Base-by-base conservation (phyloP, 805 yeast genomes). In the Ogataea nakhonphanomensis region DNA sequence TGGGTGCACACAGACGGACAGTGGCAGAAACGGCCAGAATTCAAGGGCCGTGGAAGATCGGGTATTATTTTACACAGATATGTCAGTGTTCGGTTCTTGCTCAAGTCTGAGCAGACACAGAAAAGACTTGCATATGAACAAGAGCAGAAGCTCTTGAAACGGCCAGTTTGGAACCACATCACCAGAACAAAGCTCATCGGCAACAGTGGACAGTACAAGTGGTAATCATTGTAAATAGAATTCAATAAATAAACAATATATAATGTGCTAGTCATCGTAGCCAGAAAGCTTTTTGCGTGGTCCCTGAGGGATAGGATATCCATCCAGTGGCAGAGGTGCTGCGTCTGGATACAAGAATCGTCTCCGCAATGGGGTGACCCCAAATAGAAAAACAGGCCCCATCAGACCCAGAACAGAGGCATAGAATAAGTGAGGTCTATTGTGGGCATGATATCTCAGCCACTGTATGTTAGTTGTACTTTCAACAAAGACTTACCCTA, bases 1-100 rank as follows among this genome's bases (percentile, higher is more conserved):
- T 91, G 97, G 97, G 80, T 80, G 21, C 97, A 96, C 30, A 80
- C 89, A 42, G 98, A 91, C 62, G 96, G 95, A 14, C 57, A 65
- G 37, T 79, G 84, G 81, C 54, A 58, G 22, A 81, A 78, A 61
- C 75, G 93, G 60, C 63, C 79, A 8, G 96, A 91, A 53, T 72
- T 74, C 58, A 89, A 88, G 67, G 96, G 93, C 49, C 80, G 98
- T 68, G 96, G 96, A 49, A 78, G 96, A 62, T 71, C 76, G 14
- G 98, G 98, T 59, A 65, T 85, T 42, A 74, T 84, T 36, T 74
- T 71, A 24, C 93, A 86, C 56, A 79, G 84, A 45, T 84, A 76
- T 59, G 80, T 88, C 37, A 95, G 91, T 62, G 78, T 90, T 24
- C 79, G 83, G 66, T 85, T 86, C 32, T 72, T 91, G 43, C 69